These are phyloP conservation scores for Irpex rosettiformis DNA, from an alignment of 1,284 basidiomycete species.

Conservation along the genomic window DNA sequence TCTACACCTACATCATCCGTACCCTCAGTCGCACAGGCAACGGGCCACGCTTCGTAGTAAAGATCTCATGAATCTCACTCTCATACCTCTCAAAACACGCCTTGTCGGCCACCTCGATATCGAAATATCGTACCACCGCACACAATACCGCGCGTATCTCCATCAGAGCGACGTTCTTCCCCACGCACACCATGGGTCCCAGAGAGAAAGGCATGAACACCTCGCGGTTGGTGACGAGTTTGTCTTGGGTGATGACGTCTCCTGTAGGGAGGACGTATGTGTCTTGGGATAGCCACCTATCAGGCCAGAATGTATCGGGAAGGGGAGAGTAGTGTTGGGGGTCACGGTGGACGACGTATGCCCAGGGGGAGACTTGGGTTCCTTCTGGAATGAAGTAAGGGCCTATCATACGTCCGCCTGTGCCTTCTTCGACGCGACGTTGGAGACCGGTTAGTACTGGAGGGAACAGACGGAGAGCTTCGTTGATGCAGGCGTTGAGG, in stretches of 20 bases:
- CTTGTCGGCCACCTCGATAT: conserved; percentile 14
- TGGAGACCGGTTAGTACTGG: conserved; percentile 33
- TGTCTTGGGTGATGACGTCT: conserved; percentile 9
- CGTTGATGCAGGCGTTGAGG: conserved; percentile 29
- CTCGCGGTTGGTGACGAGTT: conserved; percentile 15
- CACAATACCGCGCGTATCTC: conserved; percentile 23
- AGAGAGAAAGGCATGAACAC: conserved; percentile 23
- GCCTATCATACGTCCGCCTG: conserved; percentile 30
- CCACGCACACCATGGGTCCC: conserved; percentile 24
- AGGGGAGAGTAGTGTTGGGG: conserved; percentile 37
- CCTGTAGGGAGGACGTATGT: conserved; percentile 13
- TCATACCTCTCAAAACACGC: conserved; percentile 20
- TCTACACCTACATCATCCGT: not conserved
- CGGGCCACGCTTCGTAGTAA: conserved; percentile 14
- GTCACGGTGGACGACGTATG: conserved; percentile 38
- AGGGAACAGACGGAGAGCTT: conserved; percentile 37
- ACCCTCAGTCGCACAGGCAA: conserved; percentile 11
- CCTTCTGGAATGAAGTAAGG: conserved; percentile 36
- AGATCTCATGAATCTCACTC: conserved; percentile 15
- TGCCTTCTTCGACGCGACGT: conserved; percentile 28
- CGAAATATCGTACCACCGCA: conserved; percentile 22
- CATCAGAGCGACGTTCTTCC: conserved; percentile 24
- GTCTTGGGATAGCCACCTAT: conserved; percentile 35
- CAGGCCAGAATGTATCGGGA: conserved; percentile 40
- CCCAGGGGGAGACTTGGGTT: conserved; percentile 33